Conservation (phyloP, 164 flowering plant genomes). For the Hamamelis virginiana region DNA sequence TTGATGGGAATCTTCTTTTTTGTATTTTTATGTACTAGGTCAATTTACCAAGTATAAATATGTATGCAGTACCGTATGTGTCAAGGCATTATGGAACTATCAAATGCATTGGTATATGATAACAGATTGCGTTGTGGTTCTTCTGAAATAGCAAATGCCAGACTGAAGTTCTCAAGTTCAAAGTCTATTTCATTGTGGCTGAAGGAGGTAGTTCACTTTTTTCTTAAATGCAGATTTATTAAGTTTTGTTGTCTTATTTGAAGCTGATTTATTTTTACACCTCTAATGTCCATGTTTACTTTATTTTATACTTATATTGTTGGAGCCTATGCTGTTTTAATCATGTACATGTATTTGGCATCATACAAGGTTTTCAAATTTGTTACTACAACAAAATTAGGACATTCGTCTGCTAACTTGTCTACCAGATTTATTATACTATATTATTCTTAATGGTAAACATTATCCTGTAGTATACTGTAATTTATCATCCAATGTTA, state of each 20-base stretch:
- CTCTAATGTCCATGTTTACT: not conserved
- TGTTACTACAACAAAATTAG: not conserved
- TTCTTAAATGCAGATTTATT: too few relatives aligned
- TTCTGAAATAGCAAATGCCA: slow-evolving; percentile 64
- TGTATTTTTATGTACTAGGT: not conserved
- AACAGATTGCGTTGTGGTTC: slow-evolving; percentile 95
- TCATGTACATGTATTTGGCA: not conserved
- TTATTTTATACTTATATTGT: not conserved
- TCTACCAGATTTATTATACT: too few relatives aligned
- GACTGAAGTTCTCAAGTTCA: slow-evolving; percentile 44
- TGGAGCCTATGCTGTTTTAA: not conserved
- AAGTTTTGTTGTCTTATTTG: too few relatives aligned
- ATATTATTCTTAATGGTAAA: too few relatives aligned
- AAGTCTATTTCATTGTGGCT: slow-evolving; percentile 58
- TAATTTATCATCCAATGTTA: too few relatives aligned
- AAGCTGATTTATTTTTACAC: too few relatives aligned
- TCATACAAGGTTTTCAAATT: not conserved
- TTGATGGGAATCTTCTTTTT: not conserved
- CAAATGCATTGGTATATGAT: slow-evolving; percentile 88
- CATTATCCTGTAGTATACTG: too few relatives aligned
- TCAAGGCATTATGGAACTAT: slow-evolving; percentile 82
- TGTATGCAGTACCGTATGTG: slow-evolving; percentile 91
- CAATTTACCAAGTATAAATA: slow-evolving; percentile 5
- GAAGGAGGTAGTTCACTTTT: slow-evolving; percentile 69
- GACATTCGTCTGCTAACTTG: too few relatives aligned